Conservation (phyloP, 441 rosid species). For the Populus hybrid region DNA sequence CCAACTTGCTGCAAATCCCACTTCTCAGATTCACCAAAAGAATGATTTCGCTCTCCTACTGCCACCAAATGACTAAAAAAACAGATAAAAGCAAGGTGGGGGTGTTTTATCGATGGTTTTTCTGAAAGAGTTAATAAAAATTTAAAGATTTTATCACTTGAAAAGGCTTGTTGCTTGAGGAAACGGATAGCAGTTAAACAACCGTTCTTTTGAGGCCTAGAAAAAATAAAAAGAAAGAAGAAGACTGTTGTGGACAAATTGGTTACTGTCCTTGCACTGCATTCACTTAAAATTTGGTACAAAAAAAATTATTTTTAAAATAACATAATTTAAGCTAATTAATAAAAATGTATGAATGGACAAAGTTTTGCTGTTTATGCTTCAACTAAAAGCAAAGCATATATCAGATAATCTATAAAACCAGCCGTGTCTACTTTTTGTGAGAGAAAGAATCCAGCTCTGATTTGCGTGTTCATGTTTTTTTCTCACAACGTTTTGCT, state of each 20-base stretch:
- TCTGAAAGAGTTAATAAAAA: neutral
- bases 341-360: too few relatives aligned
- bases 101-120: neutral
- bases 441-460: neutral
- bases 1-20: constrained; percentile 13
- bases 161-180: neutral
- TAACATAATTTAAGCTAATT: too few relatives aligned
- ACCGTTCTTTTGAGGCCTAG: neutral
- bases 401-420: too few relatives aligned
- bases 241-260: neutral
- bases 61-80: constrained; percentile 13
- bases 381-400: constrained; percentile 19
- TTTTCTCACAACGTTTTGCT: neutral
- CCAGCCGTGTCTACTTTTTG: too few relatives aligned
- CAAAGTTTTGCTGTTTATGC: neutral
- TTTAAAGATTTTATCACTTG: neutral
- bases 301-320: too few relatives aligned
- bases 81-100: neutral
- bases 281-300: too few relatives aligned
- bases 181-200: constrained; percentile 3
- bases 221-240: neutral
- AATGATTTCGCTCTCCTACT: neutral
- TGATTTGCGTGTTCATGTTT: neutral
- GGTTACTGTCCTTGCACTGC: neutral
- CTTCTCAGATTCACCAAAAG: constrained; percentile 12